Percentiles rank a stretch among this genome's conserved stretches.
Evolutionary conservation across 129 eudicot species (phyloP).

Genomic region (Escallonia rubra): DNA sequence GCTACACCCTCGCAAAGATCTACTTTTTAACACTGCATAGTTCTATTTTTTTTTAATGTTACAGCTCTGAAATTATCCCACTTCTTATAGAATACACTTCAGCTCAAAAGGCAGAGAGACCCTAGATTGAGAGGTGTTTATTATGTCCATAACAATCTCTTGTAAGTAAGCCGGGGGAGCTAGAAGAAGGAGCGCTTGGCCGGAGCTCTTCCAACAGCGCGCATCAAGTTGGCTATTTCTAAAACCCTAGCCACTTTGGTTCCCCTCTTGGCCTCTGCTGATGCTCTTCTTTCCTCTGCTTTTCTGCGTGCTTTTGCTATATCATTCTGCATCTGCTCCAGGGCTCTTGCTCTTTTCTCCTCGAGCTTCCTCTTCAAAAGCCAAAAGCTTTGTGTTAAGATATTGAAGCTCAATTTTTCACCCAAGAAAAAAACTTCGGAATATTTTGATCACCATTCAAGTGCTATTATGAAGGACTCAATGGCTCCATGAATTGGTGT

Average conservation of each 20-base stretch:
- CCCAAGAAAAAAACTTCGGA: too few species aligned
- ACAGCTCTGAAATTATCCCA: constrained; percentile 1
- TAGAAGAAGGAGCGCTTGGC: constrained; percentile 60
- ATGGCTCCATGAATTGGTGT: too few species aligned
- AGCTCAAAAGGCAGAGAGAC: constrained; percentile 10
- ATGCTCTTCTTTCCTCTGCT: constrained; percentile 86
- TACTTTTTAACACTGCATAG: constrained; percentile 1
- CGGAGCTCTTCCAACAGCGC: constrained; percentile 78
- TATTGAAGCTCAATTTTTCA: too few species aligned
- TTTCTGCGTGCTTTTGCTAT: constrained; percentile 84
- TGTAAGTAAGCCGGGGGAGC: too few species aligned
- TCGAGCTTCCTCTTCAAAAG: constrained; percentile 66
- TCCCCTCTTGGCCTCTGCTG: constrained; percentile 84
- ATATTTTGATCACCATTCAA: too few species aligned
- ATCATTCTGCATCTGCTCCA: constrained; percentile 88
- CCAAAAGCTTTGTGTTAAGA: too few species aligned
- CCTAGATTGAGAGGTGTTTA: background rate
- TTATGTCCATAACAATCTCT: constrained; percentile 1
- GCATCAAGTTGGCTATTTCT: constrained; percentile 82
- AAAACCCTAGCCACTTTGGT: constrained; percentile 72
- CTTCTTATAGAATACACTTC: constrained; percentile 7
- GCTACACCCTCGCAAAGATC: constrained; percentile 3
- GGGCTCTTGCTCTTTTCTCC: constrained; percentile 82
- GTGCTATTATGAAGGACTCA: too few species aligned
- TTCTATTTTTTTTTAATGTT: background rate